Base-by-base conservation (phyloP, 1,284 basidiomycete species). In the Austroboletus rostrupii region DNA sequence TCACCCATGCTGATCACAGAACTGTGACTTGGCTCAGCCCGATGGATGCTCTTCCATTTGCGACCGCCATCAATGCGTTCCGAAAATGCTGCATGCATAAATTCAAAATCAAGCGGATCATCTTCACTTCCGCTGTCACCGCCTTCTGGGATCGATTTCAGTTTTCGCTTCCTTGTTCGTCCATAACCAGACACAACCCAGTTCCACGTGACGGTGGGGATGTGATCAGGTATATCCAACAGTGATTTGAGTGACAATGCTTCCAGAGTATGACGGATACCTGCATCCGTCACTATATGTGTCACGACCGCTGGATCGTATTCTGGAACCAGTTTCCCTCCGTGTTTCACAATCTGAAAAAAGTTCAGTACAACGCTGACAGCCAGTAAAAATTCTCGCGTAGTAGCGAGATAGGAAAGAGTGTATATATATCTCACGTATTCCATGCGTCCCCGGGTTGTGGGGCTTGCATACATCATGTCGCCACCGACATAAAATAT, bases 401-500 rank as follows among this genome's bases (percentile, higher is more conserved):
- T 42, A 41, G 17, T 20, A 3, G 28, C 11, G 28, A 29, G 11
- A 11, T 29, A 29, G 47, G 10, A 39, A 43, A 21, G 28, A 35
- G 39, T 31, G 13, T 10, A 43, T 47, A 49, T 9, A 20, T 19
- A 39, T 49, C 62, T 52, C 63, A 86, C 85, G 32, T 78, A 65
- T n/a, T 77, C 71, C 81, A 87, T 85, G 52, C 74, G 73, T 11
- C 69, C 71, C 35, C 72, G 72, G 10, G 84, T 85, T 39, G 62
- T 61, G 36, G 70, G 66, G 17, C 74, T 71, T 2, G 81, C 81
- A 51, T 70, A 74, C 20, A 60, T 69, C 68, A 76, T 72, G 57
- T 87, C 85, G 9, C 74, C 79, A 19, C 81, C 80, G 26, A 72
- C 69, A 57, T 80, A 85, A 58, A 79, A 80, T 38, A 87, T 78